Evolutionary conservation across 108 stramenopile species (phyloP), one percentile per base, ranked within the genome.

Genomic region (Nitzschia palea): DNA sequence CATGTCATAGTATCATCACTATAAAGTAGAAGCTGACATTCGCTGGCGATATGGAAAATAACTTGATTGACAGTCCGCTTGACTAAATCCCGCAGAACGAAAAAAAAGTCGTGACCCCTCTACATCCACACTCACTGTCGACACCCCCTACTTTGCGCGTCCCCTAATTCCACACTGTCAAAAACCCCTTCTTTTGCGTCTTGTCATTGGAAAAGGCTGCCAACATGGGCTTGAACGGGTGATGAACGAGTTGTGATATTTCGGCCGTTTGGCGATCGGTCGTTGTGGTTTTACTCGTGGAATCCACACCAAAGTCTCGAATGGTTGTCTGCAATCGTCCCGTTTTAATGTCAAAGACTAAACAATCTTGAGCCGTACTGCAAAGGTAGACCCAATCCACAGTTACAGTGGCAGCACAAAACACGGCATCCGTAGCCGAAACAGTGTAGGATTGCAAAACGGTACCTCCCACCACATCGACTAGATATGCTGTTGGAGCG

Each of bases 191-290:
- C 67, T 86, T 90, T 62, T 83, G 87, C 3, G 69, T 65, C 76
- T 89, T 91, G 74, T 89, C 85, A 68, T 86, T 89, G 68, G 84
- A 86, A 76, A 74, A 94, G 9, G 87, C 85, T 35, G 74, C 86
- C 30, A 94, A 28, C 25, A 90, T 74, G 10, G 54, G 59, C 45
- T 81, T 77, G 55, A 75, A 75, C 50, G 93, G 93, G 67, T 94
- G 93, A 71, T 84, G 80, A 10, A 88, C 33, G 31, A 94, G 22
- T 0, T 75, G 76, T n/a, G 80, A 76, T 18, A 93, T 72, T 67
- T 93, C 92, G 37, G 72, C 71, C 22, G 43, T n/a, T 23, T 47
- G 18, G 1, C 33, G 18, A 0, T 23, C 27, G n/a, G 55, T 60
- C 17, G 40, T 42, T 4, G 67, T 74, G 31, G 62, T 69, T 55